Percentiles rank a stretch among this genome's conserved stretches.
phyloP scores from a whole-genome alignment of 1,284 basidiomycete genomes.

The Cutaneotrichosporon spelunceum region DNA sequence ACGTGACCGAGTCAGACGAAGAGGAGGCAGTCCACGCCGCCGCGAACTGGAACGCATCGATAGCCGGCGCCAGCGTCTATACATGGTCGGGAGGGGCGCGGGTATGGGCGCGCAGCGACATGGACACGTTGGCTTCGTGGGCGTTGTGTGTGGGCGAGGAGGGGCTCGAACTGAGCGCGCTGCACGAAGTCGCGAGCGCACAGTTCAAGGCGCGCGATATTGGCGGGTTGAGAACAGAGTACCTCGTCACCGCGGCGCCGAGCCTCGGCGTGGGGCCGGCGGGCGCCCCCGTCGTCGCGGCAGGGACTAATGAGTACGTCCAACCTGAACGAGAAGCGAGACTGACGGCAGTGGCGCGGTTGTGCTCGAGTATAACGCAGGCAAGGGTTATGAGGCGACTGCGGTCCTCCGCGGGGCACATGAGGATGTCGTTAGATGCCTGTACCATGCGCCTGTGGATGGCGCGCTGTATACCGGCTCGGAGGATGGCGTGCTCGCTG shows the following conservation, averaged over 20 bases:
- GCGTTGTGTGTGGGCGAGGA: slow-evolving; percentile 26
- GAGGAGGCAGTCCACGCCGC: slow-evolving; percentile 53
- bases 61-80: slow-evolving; percentile 43
- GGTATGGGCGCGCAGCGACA: slow-evolving; percentile 51
- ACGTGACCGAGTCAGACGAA: slow-evolving; percentile 53
- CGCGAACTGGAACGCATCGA: slow-evolving; percentile 50
- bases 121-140: slow-evolving; percentile 50
- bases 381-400: slow-evolving; percentile 35
- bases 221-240: slow-evolving; percentile 38
- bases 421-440: slow-evolving; percentile 49
- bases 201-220: slow-evolving; percentile 42
- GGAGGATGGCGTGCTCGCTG: slow-evolving; percentile 52
- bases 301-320: slow-evolving; percentile 49
- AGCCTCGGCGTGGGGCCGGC: slow-evolving; percentile 40
- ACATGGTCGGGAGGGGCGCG: slow-evolving; percentile 34
- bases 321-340: no score
- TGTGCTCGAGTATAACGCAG: slow-evolving; percentile 39
- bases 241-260: slow-evolving; percentile 48
- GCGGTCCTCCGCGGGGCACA: slow-evolving; percentile 43
- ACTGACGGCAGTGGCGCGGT: slow-evolving; percentile 44
- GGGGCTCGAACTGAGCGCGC: slow-evolving; percentile 33
- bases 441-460: slow-evolving; percentile 45
- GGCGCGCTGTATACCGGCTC: slow-evolving; percentile 51
- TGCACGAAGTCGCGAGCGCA: slow-evolving; percentile 30
- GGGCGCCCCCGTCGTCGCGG: slow-evolving; percentile 42